Evolutionary conservation across 352 stramenopile genomes (phyloP).

Genomic region (Pythium periplocum): DNA sequence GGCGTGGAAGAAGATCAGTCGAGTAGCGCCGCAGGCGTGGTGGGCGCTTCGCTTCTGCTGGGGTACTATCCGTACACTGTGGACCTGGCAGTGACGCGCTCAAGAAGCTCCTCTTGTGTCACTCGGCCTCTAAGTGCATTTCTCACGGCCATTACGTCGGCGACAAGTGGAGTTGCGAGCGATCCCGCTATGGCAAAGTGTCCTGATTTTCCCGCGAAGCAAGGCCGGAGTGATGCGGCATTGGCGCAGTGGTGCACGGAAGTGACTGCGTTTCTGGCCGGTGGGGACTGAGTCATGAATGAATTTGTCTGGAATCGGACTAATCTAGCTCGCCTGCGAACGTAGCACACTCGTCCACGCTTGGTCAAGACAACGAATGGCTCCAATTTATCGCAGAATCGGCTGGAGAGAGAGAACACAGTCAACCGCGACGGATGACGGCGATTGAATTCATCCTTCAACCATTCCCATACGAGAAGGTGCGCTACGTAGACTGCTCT

Average conservation of each 20-base stretch:
- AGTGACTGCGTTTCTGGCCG: slow-evolving; percentile 52
- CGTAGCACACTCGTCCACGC: too few relatives aligned
- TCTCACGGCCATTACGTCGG: slow-evolving; percentile 26
- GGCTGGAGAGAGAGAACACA: slow-evolving; percentile 31
- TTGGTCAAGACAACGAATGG: slow-evolving; percentile 32
- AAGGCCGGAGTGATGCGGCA: slow-evolving; percentile 35
- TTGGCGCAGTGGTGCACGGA: slow-evolving; percentile 66
- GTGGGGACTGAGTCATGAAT: slow-evolving; percentile 4
- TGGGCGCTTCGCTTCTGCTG: slow-evolving; percentile 24
- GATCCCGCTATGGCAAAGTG: slow-evolving; percentile 4
- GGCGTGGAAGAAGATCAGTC: slow-evolving; percentile 34
- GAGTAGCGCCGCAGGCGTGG: slow-evolving; percentile 9
- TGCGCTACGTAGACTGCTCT: slow-evolving; percentile 2
- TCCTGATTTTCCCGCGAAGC: slow-evolving; percentile 48
- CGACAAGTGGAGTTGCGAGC: background rate
- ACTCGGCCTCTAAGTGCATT: slow-evolving; percentile 35
- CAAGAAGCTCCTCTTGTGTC: slow-evolving; percentile 47
- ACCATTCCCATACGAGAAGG: slow-evolving; percentile 69
- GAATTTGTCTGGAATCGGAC: too few relatives aligned
- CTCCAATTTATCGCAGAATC: slow-evolving; percentile 49
- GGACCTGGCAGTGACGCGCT: slow-evolving; percentile 60
- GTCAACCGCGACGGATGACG: slow-evolving; percentile 56
- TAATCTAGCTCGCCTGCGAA: too few relatives aligned
- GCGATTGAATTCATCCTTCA: slow-evolving; percentile 82
- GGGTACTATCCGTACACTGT: slow-evolving; percentile 29